Evolutionary conservation across 192 early-diverging fungal species (phyloP).

Genomic region (Gonapodya sp.): DNA sequence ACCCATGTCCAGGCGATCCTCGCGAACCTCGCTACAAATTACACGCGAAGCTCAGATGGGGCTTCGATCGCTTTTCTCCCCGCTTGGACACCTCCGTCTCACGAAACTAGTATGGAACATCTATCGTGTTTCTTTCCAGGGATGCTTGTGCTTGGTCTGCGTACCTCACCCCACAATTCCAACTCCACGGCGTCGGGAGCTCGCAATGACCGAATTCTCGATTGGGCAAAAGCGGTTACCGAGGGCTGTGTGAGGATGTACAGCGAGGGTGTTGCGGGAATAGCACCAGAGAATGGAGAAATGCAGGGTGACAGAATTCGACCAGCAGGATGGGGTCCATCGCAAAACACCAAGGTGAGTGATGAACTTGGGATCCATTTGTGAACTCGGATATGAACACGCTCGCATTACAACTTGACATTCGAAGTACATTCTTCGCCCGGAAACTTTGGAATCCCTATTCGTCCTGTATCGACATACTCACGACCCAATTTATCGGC

Average conservation of each 20-base stretch:
- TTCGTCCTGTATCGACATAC: not conserved
- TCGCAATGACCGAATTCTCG: not conserved
- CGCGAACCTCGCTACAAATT: not conserved
- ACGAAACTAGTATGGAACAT: conserved; percentile 26
- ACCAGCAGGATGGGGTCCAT: not conserved
- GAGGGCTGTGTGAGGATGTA: not conserved
- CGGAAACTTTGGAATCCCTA: not conserved
- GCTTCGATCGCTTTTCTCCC: not conserved
- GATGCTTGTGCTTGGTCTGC: conserved; percentile 54
- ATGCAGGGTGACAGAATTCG: not conserved
- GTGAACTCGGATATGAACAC: too few relatives aligned
- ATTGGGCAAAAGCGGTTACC: not conserved
- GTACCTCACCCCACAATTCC: not conserved
- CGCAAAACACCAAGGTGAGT: not conserved
- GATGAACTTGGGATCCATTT: too few relatives aligned
- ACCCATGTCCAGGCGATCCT: not conserved
- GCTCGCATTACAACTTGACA: too few relatives aligned
- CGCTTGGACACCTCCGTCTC: not conserved
- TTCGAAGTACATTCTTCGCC: not conserved
- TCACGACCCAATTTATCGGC: not conserved
- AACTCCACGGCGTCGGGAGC: not conserved
- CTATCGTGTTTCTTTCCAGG: conserved; percentile 60
- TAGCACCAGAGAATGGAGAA: not conserved
- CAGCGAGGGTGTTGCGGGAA: not conserved
- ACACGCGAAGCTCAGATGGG: not conserved